A percentile compares a stretch with the other conserved stretches of the same genome.
Conservation (phyloP, 768 basidiomycete species). For the Pulveroboletus sp. region DNA sequence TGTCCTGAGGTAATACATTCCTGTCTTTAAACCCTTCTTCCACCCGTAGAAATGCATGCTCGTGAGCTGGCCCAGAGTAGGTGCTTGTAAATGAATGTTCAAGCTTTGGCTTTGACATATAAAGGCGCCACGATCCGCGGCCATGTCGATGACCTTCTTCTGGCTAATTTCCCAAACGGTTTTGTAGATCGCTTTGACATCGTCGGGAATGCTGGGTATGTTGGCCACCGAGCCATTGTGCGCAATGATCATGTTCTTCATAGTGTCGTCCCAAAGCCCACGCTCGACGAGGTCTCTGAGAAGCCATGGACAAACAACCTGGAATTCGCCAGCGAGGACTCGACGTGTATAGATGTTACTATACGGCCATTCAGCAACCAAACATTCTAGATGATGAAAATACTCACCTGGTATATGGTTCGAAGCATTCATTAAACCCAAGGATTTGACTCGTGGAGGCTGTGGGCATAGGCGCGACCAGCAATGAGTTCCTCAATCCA, state of each 20-base stretch:
- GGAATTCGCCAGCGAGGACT: slow-evolving; percentile 99
- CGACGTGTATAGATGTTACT: slow-evolving; percentile 99
- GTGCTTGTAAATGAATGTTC: slow-evolving; percentile 88
- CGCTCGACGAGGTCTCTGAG: slow-evolving; percentile 96
- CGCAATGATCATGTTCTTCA: slow-evolving; percentile 99
- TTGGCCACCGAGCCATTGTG: slow-evolving; percentile 87
- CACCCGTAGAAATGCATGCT: slow-evolving; percentile 99
- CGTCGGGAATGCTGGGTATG: slow-evolving; percentile 82
- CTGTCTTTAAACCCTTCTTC: slow-evolving; percentile 98
- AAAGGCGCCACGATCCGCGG: slow-evolving; percentile 98
- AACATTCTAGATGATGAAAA: background rate
- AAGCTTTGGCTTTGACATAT: slow-evolving; percentile 95
- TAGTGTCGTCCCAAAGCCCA: slow-evolving; percentile 94
- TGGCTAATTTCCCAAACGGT: slow-evolving; percentile 99
- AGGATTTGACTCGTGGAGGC: slow-evolving; percentile 98
- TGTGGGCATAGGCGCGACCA: slow-evolving; percentile 97
- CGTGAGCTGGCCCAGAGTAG: slow-evolving; percentile 87
- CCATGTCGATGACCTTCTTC: slow-evolving; percentile 96
- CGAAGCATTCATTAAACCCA: slow-evolving; percentile 98
- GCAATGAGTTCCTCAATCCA: slow-evolving; percentile 86
- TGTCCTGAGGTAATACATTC: slow-evolving; percentile 97
- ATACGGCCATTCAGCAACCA: slow-evolving; percentile 8
- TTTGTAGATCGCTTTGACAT: slow-evolving; percentile 98
- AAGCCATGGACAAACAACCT: slow-evolving; percentile 98
- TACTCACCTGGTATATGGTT: slow-evolving; percentile 88